Evolutionary conservation across 352 stramenopile genomes (phyloP).

Genomic region (Pythium dissotocum): DNA sequence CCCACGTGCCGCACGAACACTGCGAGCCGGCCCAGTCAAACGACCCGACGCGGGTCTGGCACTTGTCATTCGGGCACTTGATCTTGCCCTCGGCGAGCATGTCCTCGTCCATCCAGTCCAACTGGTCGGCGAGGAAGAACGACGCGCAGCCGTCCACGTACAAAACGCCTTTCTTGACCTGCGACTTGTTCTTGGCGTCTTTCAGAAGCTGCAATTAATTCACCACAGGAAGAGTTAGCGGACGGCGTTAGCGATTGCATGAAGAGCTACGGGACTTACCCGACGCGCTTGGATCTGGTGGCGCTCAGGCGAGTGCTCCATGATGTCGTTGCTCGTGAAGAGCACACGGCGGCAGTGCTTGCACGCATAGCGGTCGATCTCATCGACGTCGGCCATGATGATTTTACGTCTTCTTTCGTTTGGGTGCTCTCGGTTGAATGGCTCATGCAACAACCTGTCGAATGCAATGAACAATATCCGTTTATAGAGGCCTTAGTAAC

Average conservation of each 20-base stretch:
- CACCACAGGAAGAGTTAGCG: neutral
- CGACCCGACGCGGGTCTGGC: constrained; percentile 63
- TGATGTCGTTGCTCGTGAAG: constrained; percentile 63
- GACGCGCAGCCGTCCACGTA: constrained; percentile 56
- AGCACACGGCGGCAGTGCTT: constrained; percentile 68
- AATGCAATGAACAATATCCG: constrained; percentile 1
- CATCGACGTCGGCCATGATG: constrained; percentile 20
- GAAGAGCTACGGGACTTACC: constrained; percentile 21
- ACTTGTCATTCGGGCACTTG: constrained; percentile 67
- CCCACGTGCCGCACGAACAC: constrained; percentile 83
- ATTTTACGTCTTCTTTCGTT: neutral
- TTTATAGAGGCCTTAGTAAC: neutral
- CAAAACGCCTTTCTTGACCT: constrained; percentile 23
- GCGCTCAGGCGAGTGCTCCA: constrained; percentile 55
- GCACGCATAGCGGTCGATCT: constrained; percentile 50
- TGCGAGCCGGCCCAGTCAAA: constrained; percentile 81
- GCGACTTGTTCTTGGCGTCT: constrained; percentile 55
- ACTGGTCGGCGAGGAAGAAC: constrained; percentile 67
- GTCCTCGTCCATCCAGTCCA: constrained; percentile 74
- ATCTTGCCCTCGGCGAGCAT: constrained; percentile 69
- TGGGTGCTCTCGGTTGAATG: constrained; percentile 11
- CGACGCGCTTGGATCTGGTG: constrained; percentile 68
- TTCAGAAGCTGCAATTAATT: constrained; percentile 51
- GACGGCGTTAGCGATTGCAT: neutral
- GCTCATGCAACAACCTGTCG: constrained; percentile 1